Base-by-base conservation (phyloP, 225 moss, liverwort and hornwort genomes). In the Physcomitrellopsis africana region DNA sequence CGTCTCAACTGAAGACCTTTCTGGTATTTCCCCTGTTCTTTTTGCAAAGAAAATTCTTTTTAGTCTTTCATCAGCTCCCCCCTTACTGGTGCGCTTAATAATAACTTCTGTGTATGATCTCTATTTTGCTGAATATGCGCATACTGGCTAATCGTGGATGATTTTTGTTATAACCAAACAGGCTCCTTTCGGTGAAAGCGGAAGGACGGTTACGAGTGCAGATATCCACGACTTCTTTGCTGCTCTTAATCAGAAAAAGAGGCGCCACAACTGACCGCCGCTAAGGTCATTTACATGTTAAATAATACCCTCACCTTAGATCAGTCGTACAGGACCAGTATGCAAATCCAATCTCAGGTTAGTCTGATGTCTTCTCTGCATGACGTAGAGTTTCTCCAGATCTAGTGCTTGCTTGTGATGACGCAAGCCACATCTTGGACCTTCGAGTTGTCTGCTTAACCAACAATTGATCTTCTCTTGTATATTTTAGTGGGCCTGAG, bases 221-320 rank as follows among this genome's bases (percentile, higher is more conserved):
- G 94, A 99, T 70, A 93, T 99, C 70, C 82, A 94, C 54, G 92
- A 78, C 76, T 94, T 94, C 76, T 94, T 94, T 53, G 91, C 85
- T 27, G 86, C 85, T 24, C 75, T 97, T 56, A 85, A 87, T 57
- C 82, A 90, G 76, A 97, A 94, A 72, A 86, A 91, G 66, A 84
- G 89, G 57, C 82, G 89, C 72, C 59, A 62, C 24, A 81, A 85
- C 26, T 90, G 77, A 88, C 11, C 51, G 20, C 47, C n/a, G 29
- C 19, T 2, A 67, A 70, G 56, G 23, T 74, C 11, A 18, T 19
- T 16, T 59, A 29, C 46, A 37, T n/a, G 45, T 60, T 18, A 27
- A 69, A 58, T 20, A 61, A 37, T 70, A 51, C 19, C 46, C 53
- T 41, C 19, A 64, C 59, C 26, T 42, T 14, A 54, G 18, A 71